A percentile compares a stretch with the other conserved stretches of the same genome.
These are phyloP conservation scores for Durotheca rogersii DNA, from an alignment of 495 filamentous ascomycete species.

Conservation along the genomic window DNA sequence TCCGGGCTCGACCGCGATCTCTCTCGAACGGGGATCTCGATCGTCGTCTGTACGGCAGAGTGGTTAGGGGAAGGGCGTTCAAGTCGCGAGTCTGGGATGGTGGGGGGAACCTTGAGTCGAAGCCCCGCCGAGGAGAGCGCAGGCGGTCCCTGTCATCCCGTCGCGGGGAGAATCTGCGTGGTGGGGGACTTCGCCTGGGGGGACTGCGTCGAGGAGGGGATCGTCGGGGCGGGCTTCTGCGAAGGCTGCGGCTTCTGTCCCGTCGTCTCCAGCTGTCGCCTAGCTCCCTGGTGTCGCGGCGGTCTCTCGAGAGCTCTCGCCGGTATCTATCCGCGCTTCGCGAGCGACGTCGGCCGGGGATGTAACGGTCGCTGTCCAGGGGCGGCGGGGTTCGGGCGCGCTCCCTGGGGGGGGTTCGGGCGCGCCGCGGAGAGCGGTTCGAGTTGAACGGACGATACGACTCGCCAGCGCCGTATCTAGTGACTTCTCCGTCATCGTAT, in stretches of 20 bases:
- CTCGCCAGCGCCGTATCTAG: constrained; percentile 57
- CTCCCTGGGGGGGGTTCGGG: constrained; percentile 46
- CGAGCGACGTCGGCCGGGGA: constrained; percentile 37
- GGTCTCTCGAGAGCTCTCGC: constrained; percentile 37
- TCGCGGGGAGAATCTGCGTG: constrained; percentile 47
- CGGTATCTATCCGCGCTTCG: constrained; percentile 39
- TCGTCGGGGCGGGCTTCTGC: constrained; percentile 33
- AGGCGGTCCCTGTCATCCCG: constrained; percentile 38
- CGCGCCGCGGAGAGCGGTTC: constrained; percentile 47
- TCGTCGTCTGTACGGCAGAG: constrained; percentile 39
- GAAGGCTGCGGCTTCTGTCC: constrained; percentile 40
- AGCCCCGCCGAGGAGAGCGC: constrained; percentile 38
- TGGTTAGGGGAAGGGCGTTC: constrained; percentile 33
- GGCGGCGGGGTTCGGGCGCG: constrained; percentile 38
- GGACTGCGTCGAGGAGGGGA: constrained; percentile 42
- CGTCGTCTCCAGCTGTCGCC: constrained; percentile 47
- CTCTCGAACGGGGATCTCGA: constrained; percentile 51
- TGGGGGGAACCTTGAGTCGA: constrained; percentile 34
- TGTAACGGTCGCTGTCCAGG: constrained; percentile 42
- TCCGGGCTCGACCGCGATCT: constrained; percentile 44
- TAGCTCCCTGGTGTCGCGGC: constrained; percentile 27
- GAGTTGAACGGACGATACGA: constrained; percentile 55
- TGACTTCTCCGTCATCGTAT: constrained; percentile 57
- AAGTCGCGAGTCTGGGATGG: constrained; percentile 23
- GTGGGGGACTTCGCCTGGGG: constrained; percentile 36